Evolutionary conservation across 2,329 filamentous ascomycete species (phyloP), one percentile per base, ranked within the genome.

Genomic region (Calonectria pseudoturangicola): DNA sequence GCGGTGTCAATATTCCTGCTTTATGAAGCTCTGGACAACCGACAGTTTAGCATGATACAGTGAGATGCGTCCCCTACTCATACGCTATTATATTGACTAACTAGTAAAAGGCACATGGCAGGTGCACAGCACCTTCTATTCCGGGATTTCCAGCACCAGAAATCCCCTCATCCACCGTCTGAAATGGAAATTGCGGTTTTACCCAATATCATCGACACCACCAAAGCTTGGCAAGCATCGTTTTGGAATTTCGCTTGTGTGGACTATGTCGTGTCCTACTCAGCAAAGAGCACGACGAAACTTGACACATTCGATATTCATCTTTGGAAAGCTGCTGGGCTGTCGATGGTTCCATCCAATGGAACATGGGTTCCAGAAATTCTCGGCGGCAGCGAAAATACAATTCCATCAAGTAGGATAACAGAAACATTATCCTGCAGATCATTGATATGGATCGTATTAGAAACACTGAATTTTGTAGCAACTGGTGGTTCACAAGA

Each of bases 231-330:
- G 66, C 50, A 47, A 13, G 51, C 66, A 4, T 58, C 66, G 18
- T 68, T 68, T 48, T 68, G 66, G 66, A 68, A 60, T 18, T 60
- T 68, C 30, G 66, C 66, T 5, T 68, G 51, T 25, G 27, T 68
- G 28, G 66, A 60, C 16, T 60, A 68, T 15, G 27, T 68, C 18
- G 41, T 47, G 7, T 60, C 66, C 9, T 68, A 68, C 25, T 13
- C 51, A 16, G 51, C 41, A 27, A 45, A 60, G 27, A 60, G 28
- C 30, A 4, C 28, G 8, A 47, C 51, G 8, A 45, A 48, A 56
- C 51, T 68, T 15, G 51, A 60, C 30, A 47, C 45, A 9, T 43
- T 21, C 12, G 51, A 68, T 27, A 21, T 45, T 3, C 51, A 58
- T 39, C 51, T 68, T 3, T 68, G 66, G 66, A 27, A 68, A 41